Conservation (phyloP, 1,284 basidiomycete species). For the Cryptococcus sp. region DNA sequence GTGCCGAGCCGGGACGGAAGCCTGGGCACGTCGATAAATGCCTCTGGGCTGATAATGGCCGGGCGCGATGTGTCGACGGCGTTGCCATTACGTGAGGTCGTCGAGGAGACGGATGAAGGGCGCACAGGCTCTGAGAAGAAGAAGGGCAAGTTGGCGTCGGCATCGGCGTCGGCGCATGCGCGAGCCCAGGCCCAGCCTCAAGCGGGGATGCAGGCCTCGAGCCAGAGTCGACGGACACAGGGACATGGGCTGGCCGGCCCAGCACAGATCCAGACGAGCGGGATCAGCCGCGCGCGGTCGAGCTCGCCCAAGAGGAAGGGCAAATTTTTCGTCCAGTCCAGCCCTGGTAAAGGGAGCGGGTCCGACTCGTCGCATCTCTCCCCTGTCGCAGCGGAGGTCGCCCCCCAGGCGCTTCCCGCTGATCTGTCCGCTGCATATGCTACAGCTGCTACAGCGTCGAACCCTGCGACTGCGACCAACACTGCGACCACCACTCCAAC, state of each 20-base stretch:
- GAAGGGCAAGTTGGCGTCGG: too few species aligned
- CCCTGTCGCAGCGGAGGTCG: conserved; percentile 4
- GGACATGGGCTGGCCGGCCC: neutral
- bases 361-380: conserved; percentile 33
- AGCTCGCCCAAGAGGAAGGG: conserved; percentile 20
- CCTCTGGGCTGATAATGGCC: conserved; percentile 13
- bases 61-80: too few species aligned
- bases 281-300: neutral
- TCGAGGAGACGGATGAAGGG: conserved; percentile 14
- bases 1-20: conserved; percentile 43
- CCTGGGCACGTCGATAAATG: conserved; percentile 31
- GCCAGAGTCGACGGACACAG: neutral
- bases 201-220: neutral
- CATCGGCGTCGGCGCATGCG: too few species aligned
- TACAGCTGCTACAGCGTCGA: too few species aligned
- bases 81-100: conserved; percentile 11
- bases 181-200: neutral
- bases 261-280: neutral
- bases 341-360: conserved; percentile 32
- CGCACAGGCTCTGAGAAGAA: too few species aligned
- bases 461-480: too few species aligned
- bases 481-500: too few species aligned
- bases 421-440: too few species aligned
- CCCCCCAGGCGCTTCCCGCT: too few species aligned
- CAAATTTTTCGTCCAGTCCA: conserved; percentile 35